Base-by-base conservation (phyloP, 1,284 basidiomycete genomes). In the Microbotryomycetes sp. region DNA sequence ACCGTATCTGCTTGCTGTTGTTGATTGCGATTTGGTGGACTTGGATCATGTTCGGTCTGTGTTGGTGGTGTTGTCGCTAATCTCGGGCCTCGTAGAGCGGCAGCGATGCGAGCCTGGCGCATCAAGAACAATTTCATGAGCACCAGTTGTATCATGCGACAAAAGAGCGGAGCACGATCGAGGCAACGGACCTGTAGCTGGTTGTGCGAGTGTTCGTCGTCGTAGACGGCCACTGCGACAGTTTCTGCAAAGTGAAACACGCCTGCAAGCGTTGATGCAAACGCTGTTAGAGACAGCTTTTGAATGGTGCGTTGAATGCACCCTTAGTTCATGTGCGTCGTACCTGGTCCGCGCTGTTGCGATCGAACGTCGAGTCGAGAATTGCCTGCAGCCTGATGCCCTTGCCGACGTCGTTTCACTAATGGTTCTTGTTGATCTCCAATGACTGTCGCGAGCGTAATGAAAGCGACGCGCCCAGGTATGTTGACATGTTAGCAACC, bases 191-290 rank as follows among this genome's bases (percentile, higher is more conserved):
- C 36, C 36, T 42, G 36, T 42, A 42, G 36, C 54, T 54, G 47
- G 64, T 49, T 15, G 51, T 54, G 22, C 60, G 59, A 22, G 65
- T 64, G 23, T 62, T 60, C 3, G 29, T 54, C 6, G 54, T 64
- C 61, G 54, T 66, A 68, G 28, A 64, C 64, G 36, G 63, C 65
- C 48, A 66, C 36, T 0, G 67, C 52, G n/a, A 68, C 64, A 0
- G 67, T 66, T 45, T 64, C 62, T 12, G 67, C 67, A 29, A 68
- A 68, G n/a, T 59, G 52, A 45, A 68, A 68, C 45, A 68, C 63
- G 19, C 64, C 67, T 66, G n/a, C n/a, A n/a, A 42, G 47, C 6
- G 6, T 0, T 6, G 7, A 19, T 2, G 5, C 1, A 4, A 3
- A 5, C 2, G 1, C n/a, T 25, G 15, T 36, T 29, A 22, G n/a